Conservation (phyloP, 805 yeast genomes). For the Scheffersomyces stipitis region DNA sequence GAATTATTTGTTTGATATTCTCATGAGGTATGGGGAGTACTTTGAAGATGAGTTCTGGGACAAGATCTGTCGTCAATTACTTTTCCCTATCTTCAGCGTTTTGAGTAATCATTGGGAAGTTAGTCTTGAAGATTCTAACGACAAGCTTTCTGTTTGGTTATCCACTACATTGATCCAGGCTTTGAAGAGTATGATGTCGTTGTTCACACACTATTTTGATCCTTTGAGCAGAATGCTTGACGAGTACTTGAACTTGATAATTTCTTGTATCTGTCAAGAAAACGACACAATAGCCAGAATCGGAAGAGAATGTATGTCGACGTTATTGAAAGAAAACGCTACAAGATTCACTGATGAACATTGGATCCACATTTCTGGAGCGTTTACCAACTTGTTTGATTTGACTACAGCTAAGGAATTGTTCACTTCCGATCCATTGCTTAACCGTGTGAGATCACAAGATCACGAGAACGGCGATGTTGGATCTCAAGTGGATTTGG, state of each 20-base stretch:
- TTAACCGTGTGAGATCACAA: slow-evolving; percentile 11
- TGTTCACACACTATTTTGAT: slow-evolving; percentile 81
- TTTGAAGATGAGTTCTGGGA: slow-evolving; percentile 84
- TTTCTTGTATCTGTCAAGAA: slow-evolving; percentile 92
- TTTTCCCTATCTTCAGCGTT: slow-evolving; percentile 89
- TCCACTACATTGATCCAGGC: slow-evolving; percentile 97
- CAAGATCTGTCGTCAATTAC: slow-evolving; percentile 66
- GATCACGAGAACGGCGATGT: slow-evolving; percentile 35
- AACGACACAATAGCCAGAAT: slow-evolving; percentile 95
- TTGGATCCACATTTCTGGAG: slow-evolving; percentile 70
- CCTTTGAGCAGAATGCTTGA: slow-evolving; percentile 71
- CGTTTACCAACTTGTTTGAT: slow-evolving; percentile 70
- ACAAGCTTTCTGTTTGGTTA: slow-evolving; percentile 91
- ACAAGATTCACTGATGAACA: slow-evolving; percentile 60
- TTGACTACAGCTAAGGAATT: slow-evolving; percentile 85
- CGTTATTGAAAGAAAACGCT: slow-evolving; percentile 74
- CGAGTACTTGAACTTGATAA: slow-evolving; percentile 73
- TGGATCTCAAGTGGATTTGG: slow-evolving; percentile 12
- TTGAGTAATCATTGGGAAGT: slow-evolving; percentile 75
- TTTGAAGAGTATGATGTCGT: slow-evolving; percentile 77
- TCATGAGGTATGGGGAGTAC: slow-evolving; percentile 74
- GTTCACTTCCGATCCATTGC: slow-evolving; percentile 59
- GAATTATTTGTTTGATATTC: slow-evolving; percentile 74
- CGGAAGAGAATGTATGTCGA: slow-evolving; percentile 86
- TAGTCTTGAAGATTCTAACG: slow-evolving; percentile 62